These are phyloP conservation scores for Mortierella sp. DNA, from an alignment of 371 early-diverging fungal genomes.

Conservation along the genomic window DNA sequence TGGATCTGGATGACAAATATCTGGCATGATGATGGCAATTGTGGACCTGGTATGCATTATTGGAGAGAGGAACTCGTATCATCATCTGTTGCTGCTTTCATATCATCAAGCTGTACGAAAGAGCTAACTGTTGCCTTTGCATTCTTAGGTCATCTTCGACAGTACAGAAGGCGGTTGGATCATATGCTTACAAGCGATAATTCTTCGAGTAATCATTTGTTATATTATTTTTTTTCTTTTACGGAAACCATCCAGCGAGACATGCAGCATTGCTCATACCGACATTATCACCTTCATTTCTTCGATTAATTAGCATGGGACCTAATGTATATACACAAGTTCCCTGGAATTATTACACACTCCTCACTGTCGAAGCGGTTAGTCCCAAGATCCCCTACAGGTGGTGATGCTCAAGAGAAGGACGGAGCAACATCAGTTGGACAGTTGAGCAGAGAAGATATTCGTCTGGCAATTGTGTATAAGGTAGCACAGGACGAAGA, in stretches of 20 bases:
- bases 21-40: constrained; percentile 29
- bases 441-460: constrained; percentile 12
- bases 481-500: constrained; percentile 37
- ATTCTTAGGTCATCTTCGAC: constrained; percentile 31
- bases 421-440: neutral
- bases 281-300: too few relatives aligned
- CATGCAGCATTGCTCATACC: neutral
- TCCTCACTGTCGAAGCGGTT: constrained; percentile 39
- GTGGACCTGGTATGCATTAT: constrained; percentile 42
- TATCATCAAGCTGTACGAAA: too few relatives aligned
- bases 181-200: constrained; percentile 24
- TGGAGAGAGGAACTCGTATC: neutral
- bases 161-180: constrained; percentile 38
- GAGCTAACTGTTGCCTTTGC: neutral
- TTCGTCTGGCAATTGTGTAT: constrained; percentile 42
- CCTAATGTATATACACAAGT: constrained; percentile 48
- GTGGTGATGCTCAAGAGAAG: neutral
- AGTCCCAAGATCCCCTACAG: constrained; percentile 3
- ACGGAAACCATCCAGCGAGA: neutral
- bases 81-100: neutral
- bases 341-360: constrained; percentile 46
- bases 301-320: constrained; percentile 31
- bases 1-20: constrained; percentile 57
- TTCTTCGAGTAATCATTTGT: constrained; percentile 33
- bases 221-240: neutral